Evolutionary conservation across 108 stramenopile species (phyloP), one percentile per base, ranked within the genome.

Genomic region (Phaeodactylum tricornutum): DNA sequence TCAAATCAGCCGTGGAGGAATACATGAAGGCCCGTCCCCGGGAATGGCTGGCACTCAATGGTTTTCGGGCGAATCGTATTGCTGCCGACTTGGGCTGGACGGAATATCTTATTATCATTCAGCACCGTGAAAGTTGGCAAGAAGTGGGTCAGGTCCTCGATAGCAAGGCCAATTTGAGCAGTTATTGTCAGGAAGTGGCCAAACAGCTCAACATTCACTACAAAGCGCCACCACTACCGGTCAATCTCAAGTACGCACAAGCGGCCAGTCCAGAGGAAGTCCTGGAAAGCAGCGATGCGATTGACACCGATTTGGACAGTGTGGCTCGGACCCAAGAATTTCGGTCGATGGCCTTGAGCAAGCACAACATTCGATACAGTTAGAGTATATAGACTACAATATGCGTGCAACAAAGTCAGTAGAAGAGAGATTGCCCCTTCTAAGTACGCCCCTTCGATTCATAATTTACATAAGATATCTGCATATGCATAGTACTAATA

Each of bases 121-220:
- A 74, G 41, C 84, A 85, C 39, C 62, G 62, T 4, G 63, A 63
- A 28, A 19, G 32, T 11, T 67, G 66, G 66, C 64, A 66, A 44
- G n/a, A 66, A 11, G 14, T 62, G 0, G 41, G 63, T 19, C 45
- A 53, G 0, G 64, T 84, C 12, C 19, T 61, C 16, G 57, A 72
- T 19, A 73, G 71, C 40, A 75, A 74, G 40, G 71, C 76, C 17
- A 66, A 73, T 28, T 57, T 77, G 5, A 35, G 55, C 26, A 64
- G 52, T 29, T 80, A 71, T 43, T 65, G 69, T 34, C 48, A 79
- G 0, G 84, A 85, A 60, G 61, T 75, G 7, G 40, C 67, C 1
- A 78, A 78, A 58, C 64, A 81, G 49, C 55, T 85, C 31, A 72
- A 64, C 26, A 77, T 80, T 61, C 61, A 55, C 28, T 85, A 79